A percentile compares a stretch with the other conserved stretches of the same genome.
Conservation (phyloP, 1,139 yeast genomes). For the Geotrichum siamense region DNA sequence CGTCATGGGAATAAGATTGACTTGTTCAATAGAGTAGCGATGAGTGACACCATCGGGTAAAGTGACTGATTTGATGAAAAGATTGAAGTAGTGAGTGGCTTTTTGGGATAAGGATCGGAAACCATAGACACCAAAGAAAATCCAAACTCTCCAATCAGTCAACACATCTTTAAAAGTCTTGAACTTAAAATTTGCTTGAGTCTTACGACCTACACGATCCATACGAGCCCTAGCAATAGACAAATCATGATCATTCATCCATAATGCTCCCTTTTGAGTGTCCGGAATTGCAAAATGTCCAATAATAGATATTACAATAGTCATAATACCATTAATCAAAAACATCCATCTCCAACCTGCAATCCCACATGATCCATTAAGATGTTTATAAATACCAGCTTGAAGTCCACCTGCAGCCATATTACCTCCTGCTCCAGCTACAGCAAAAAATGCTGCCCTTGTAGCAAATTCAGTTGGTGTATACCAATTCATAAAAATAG, state of each 20-base stretch:
- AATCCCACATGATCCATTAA: slow-evolving; percentile 37
- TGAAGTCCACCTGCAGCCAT: slow-evolving; percentile 44
- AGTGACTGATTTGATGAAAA: slow-evolving; percentile 7
- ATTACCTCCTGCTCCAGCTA: slow-evolving; percentile 31
- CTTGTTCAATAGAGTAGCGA: slow-evolving; percentile 6
- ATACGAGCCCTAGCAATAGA: slow-evolving; percentile 28
- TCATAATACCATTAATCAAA: slow-evolving; percentile 46
- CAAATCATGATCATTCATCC: slow-evolving; percentile 30
- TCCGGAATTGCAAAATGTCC: slow-evolving; percentile 64
- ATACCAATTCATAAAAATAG: slow-evolving; percentile 30
- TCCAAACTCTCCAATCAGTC: slow-evolving; percentile 6
- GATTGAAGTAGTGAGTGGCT: slow-evolving; percentile 4
- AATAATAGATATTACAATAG: slow-evolving; percentile 52
- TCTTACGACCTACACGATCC: slow-evolving; percentile 12
- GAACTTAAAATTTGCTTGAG: slow-evolving; percentile 3
- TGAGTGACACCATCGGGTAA: slow-evolving; percentile 8
- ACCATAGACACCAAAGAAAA: slow-evolving; percentile 7
- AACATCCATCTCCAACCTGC: slow-evolving; percentile 49
- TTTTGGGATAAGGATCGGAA: slow-evolving; percentile 9
- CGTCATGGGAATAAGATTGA: slow-evolving; percentile 9
- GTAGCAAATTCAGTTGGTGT: slow-evolving; percentile 20
- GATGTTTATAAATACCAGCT: slow-evolving; percentile 36
- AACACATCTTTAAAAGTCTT: slow-evolving; percentile 8
- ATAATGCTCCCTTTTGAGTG: slow-evolving; percentile 42
- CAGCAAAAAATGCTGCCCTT: slow-evolving; percentile 17